A percentile compares a stretch with the other conserved stretches of the same genome.
Evolutionary conservation across 345 rosid genomes (phyloP).

Genomic region (Arabis alpina): DNA sequence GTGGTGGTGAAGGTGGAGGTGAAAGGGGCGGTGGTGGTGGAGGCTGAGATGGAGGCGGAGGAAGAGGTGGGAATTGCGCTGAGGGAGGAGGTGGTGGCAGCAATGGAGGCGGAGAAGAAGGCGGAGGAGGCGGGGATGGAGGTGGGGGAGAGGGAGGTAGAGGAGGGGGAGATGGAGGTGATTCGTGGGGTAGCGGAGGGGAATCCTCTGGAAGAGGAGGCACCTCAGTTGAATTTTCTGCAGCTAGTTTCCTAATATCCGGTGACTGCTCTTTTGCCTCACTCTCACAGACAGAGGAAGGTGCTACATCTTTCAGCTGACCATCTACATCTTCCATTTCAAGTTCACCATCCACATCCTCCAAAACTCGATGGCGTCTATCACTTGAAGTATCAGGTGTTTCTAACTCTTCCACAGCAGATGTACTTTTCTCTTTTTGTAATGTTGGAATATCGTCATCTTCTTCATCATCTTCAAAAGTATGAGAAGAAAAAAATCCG

Average conservation of each 20-base stretch:
- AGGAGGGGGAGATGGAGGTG: constrained; percentile 74
- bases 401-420: constrained; percentile 59
- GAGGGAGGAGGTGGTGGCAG: constrained; percentile 56
- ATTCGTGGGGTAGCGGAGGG: constrained; percentile 67
- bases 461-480: constrained; percentile 76
- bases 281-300: constrained; percentile 46
- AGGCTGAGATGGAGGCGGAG: constrained; percentile 63
- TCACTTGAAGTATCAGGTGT: constrained; percentile 55
- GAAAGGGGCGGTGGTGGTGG: constrained; percentile 45
- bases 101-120: constrained; percentile 51
- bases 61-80: constrained; percentile 58
- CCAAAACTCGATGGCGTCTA: constrained; percentile 74
- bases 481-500: constrained; percentile 68
- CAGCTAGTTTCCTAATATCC: constrained; percentile 45
- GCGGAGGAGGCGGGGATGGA: constrained; percentile 49
- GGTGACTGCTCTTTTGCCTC: constrained; percentile 49
- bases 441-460: constrained; percentile 59
- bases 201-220: constrained; percentile 55
- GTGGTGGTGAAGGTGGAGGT: constrained; percentile 42
- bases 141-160: constrained; percentile 69
- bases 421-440: constrained; percentile 44
- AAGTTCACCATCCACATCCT: constrained; percentile 93
- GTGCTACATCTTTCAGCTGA: constrained; percentile 59
- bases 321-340: constrained; percentile 98
- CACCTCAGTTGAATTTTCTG: constrained; percentile 42